Percentiles rank a stretch among this genome's conserved stretches.
These are phyloP conservation scores for Huiozyma naganishii DNA, from an alignment of 805 yeast genomes.

Conservation along the genomic window DNA sequence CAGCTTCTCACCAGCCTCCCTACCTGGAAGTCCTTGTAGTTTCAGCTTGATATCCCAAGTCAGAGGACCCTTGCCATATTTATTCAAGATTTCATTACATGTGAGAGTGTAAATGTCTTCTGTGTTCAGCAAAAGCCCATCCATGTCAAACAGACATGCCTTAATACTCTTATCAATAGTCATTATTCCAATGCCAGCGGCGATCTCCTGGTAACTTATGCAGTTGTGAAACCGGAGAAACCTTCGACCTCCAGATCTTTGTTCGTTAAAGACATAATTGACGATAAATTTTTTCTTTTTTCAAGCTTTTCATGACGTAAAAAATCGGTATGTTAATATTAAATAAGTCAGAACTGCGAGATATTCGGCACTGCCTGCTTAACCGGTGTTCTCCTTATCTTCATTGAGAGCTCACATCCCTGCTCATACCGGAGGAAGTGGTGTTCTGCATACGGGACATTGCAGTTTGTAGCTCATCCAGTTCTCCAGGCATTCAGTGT, in stretches of 20 bases:
- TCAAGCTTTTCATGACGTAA: too few species aligned
- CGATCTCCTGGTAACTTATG: too few species aligned
- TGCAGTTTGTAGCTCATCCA: conserved; percentile 93
- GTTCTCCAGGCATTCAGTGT: conserved; percentile 73
- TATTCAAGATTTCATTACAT: conserved; percentile 51
- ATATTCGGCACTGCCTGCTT: too few species aligned
- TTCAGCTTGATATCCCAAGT: conserved; percentile 86
- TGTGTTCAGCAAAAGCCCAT: conserved; percentile 84
- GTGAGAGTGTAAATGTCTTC: conserved; percentile 86
- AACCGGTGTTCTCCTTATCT: too few species aligned
- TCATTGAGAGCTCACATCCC: too few species aligned
- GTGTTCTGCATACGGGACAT: conserved; percentile 85
- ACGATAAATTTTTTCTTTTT: too few species aligned
- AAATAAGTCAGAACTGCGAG: too few species aligned
- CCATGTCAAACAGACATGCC: conserved; percentile 61
- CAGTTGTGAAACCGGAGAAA: too few species aligned
- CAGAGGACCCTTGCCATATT: conserved; percentile 65
- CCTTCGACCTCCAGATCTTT: not conserved
- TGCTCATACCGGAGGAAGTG: conserved; percentile 66
- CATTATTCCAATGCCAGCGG: not conserved
- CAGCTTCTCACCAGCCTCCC: conserved; percentile 53
- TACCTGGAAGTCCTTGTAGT: conserved; percentile 87
- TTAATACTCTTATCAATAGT: conserved; percentile 10
- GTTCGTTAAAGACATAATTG: not conserved
- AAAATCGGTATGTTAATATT: too few species aligned